Base-by-base conservation (phyloP, 2,329 filamentous ascomycete genomes). In the Botrytis elliptica region DNA sequence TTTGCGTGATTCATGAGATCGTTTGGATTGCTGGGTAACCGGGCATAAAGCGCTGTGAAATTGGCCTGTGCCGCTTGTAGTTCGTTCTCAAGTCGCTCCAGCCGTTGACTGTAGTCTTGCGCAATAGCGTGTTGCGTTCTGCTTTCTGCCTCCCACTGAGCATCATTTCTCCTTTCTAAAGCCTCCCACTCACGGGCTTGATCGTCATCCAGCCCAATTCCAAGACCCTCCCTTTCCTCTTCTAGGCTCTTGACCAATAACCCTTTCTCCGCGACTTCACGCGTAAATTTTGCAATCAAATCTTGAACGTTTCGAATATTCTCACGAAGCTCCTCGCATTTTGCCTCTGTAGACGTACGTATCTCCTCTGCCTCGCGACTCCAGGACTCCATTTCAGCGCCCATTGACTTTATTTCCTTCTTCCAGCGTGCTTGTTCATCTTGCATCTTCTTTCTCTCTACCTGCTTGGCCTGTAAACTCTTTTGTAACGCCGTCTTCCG, bases 401-500 rank as follows among this genome's bases (percentile, higher is more conserved):
- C 85, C 88, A 92, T 90, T 20, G 86, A 85, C 75, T 87, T 84
- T 49, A 89, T 87, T 46, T 89, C 91, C 64, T 87, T 86, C 59
- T 91, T 88, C 86, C 92, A 93, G 75, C 91, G 90, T 8, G 86
- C 83, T 69, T 92, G 89, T 76, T 91, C 92, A 52, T 94, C 91
- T 72, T 90, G 87, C 75, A 93, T 84, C 80, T 92, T 94, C 77
- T 88, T 84, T 71, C 90, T 87, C 80, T 94, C 92, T 25, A 86
- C 85, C 78, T 90, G 87, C 81, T 91, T 93, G 69, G 93, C 90
- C 77, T 88, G 89, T 70, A 95, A 80, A 14, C 87, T 79, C 78
- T 90, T 90, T 80, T 98, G 93, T 79, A 93, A 93, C 79, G 95
- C 93, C 0, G 88, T 87, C 78, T 92, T 93, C 75, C 92, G 91